Evolutionary conservation across 129 eudicot species (phyloP), one percentile per base, ranked within the genome.

Genomic region (Flaveria brownii): DNA sequence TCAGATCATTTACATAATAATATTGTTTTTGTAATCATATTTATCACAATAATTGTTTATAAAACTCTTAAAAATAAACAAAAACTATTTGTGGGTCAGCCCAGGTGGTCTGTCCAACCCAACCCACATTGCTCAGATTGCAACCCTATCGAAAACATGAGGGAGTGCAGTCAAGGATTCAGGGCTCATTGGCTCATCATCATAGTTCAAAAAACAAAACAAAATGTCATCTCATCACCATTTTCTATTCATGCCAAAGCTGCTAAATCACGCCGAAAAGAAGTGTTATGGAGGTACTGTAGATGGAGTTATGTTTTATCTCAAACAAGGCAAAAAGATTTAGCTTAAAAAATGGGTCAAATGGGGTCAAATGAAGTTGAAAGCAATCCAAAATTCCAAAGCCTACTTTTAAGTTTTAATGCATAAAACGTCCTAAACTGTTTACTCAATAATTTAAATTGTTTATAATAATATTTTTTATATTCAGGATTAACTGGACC

Each of bases 231-330:
- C 49, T 75, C 30, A 52, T 46, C 50, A 43, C 30, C 57, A 18
- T 8, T 74, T 41, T 45, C 33, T 45, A 25, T 43, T 26, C 71
- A 75, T 46, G 71, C 9, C 46, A 46, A 62, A 75, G 63, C 62
- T 62, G 45, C 70, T 26, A 54, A 33, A 39, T 33, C 18, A 33
- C 36, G 54, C 20, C 55, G 22, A 72, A 72, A 11, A 6, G 39
- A 62, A 75, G 12, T 33, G 36, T 47, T 13, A 47, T 39, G 33
- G 12, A 33, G 8, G 42, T 17, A 47, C 63, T 28, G 2, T 26
- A 20, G 13, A 56, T 56, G 63, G 63, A 33, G 39, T 55, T 55
- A 55, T 18, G 13, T 55, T 16, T 52, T n/a, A 16, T 52, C 59
- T 55, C 33, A 28, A 28, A 28, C 15, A 28, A 62, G 43, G 28